Evolutionary conservation across 768 basidiomycete genomes (phyloP), one percentile per base, ranked within the genome.

Genomic region (Fomitopsis serialis): DNA sequence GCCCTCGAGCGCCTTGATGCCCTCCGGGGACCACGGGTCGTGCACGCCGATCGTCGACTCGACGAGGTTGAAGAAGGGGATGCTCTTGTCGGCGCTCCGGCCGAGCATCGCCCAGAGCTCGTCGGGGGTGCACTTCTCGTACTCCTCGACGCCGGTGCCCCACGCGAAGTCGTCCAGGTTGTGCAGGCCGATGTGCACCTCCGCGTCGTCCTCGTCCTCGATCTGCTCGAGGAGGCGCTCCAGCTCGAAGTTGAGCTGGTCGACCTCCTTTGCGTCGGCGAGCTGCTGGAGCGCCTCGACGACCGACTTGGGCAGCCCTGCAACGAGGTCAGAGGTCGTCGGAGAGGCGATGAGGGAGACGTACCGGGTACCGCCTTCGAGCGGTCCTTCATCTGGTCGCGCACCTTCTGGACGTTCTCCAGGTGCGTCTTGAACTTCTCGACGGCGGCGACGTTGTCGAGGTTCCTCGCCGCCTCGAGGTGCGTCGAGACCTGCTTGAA

Each of bases 31-130:
- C 29, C 35, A 48, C 8, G 59, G 54, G 11, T 62, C 40, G 21
- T 53, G 29, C 3, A 9, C 27, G 1, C 23, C 54, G 9, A 45
- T 25, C 1, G 46, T 35, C 13, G 55, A 46, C 9, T 34, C 53
- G 9, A 6, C 7, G 5, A 7, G 5, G 24, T 25, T 45, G 24
- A 45, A 27, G n/a, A 21, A 13, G n/a, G 44, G 44, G 7, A 45
- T 45, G 7, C 4, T 12, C 21, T 21, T 36, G 17, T 17, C 17
- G 21, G 12, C n/a, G 11, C 24, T 23, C 2, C 29, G 29, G 29
- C 53, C 56, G 2, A 57, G 22, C 17, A 10, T 3, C 7, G 15
- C 29, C 48, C 53, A 54, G 15, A 57, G 53, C 15, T 36, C 21
- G 11, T 50, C 47, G 12, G n/a, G 3, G 27, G 36, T 42, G 13